Percentiles rank a stretch among this genome's conserved stretches.
Evolutionary conservation across 495 filamentous ascomycete genomes (phyloP).

Genomic region (Xylaria telfairii): DNA sequence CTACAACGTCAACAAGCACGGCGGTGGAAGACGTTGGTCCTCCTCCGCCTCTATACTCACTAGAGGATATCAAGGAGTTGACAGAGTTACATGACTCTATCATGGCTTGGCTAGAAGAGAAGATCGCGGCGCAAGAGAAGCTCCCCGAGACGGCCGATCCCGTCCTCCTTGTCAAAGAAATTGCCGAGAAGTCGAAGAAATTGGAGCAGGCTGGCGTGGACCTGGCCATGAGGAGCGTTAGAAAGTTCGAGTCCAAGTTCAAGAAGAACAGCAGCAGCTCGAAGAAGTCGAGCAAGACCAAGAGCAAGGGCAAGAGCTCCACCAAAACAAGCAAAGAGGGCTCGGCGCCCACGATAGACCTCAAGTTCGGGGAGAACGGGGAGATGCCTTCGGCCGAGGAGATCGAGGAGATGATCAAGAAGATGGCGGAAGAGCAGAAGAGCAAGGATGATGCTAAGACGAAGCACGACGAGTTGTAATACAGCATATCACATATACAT

Average conservation of each 20-base stretch:
- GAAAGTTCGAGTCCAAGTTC: conserved; percentile 56
- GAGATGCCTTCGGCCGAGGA: conserved; percentile 52
- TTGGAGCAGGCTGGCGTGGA: conserved; percentile 71
- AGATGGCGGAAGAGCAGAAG: conserved; percentile 50
- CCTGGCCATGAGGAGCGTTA: conserved; percentile 74
- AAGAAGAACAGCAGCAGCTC: conserved; percentile 55
- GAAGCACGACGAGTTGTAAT: conserved; percentile 60
- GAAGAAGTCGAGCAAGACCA: conserved; percentile 58
- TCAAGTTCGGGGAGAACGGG: conserved; percentile 47
- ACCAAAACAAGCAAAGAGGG: conserved; percentile 48
- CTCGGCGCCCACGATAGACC: conserved; percentile 44
- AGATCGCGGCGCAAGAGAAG: conserved; percentile 69
- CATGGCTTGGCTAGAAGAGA: conserved; percentile 70
- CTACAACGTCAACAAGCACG: conserved; percentile 47
- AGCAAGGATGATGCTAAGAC: conserved; percentile 41
- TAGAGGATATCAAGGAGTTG: conserved; percentile 66
- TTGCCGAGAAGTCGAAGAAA: conserved; percentile 64
- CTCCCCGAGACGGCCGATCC: conserved; percentile 73
- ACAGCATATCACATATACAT: conserved; percentile 20
- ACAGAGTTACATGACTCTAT: conserved; percentile 54
- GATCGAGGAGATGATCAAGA: conserved; percentile 56
- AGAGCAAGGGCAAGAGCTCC: conserved; percentile 54
- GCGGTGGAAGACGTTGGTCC: conserved; percentile 49
- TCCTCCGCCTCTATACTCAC: conserved; percentile 61
- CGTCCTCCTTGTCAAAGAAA: conserved; percentile 69